Conservation (phyloP, 768 basidiomycete species). For the Phanerochaete carnosa region DNA sequence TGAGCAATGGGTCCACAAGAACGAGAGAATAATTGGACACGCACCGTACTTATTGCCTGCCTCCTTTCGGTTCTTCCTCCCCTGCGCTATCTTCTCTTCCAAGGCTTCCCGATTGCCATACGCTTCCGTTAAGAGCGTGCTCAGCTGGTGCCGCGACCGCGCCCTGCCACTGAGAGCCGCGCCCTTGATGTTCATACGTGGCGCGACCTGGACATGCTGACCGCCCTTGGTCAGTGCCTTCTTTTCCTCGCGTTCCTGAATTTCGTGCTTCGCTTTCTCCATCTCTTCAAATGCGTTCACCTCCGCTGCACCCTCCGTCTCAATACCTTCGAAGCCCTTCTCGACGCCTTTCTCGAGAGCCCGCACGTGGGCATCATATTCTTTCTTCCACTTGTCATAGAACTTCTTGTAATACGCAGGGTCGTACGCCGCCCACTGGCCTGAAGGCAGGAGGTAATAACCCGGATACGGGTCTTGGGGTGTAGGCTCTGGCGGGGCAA, state of each 20-base stretch:
- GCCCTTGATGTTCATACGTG: slow-evolving; percentile 81
- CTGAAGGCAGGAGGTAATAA: slow-evolving; percentile 82
- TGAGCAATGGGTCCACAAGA: not conserved
- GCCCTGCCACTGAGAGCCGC: slow-evolving; percentile 71
- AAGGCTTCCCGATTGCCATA: slow-evolving; percentile 79
- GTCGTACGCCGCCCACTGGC: slow-evolving; percentile 76
- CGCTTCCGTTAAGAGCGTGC: slow-evolving; percentile 78
- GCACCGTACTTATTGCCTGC: slow-evolving; percentile 90
- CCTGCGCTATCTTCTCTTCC: slow-evolving; percentile 83
- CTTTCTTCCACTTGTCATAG: slow-evolving; percentile 68
- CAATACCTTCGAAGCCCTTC: slow-evolving; percentile 70
- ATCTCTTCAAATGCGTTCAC: slow-evolving; percentile 72
- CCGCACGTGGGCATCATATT: slow-evolving; percentile 69
- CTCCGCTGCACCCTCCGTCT: slow-evolving; percentile 50
- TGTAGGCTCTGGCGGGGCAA: slow-evolving; percentile 70
- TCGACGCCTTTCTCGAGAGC: slow-evolving; percentile 64
- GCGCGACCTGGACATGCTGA: slow-evolving; percentile 50
- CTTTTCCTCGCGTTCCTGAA: slow-evolving; percentile 71
- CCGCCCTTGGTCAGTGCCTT: slow-evolving; percentile 72
- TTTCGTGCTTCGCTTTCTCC: slow-evolving; percentile 72
- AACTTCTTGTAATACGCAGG: slow-evolving; percentile 64
- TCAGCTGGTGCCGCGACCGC: slow-evolving; percentile 71
- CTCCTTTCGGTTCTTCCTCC: slow-evolving; percentile 79
- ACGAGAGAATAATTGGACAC: slow-evolving; percentile 15
- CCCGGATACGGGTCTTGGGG: slow-evolving; percentile 79